phyloP scores from a whole-genome alignment of 2,329 filamentous ascomycete genomes.

The Exophiala sideris region DNA sequence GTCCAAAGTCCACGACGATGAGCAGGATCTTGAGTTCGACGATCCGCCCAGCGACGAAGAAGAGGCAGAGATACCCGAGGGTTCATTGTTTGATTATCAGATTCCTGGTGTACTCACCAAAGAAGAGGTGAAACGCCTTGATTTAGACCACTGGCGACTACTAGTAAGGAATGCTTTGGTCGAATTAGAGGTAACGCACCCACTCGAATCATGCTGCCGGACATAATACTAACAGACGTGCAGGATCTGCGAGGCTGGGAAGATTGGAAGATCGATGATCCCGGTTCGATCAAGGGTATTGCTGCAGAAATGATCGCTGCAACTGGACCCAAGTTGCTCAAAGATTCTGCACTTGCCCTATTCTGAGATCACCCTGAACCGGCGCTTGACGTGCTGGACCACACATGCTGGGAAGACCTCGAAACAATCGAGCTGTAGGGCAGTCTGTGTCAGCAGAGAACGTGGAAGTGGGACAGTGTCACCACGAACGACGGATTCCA shows the following conservation, averaged over 20 bases:
- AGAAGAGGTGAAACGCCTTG: slow-evolving; percentile 40
- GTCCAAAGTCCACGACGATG: slow-evolving; percentile 20
- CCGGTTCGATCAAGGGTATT: slow-evolving; percentile 46
- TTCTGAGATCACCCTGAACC: slow-evolving; percentile 14
- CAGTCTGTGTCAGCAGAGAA: too few relatives aligned
- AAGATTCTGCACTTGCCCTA: slow-evolving; percentile 27
- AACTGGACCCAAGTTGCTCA: slow-evolving; percentile 43
- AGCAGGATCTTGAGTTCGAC: slow-evolving; percentile 29
- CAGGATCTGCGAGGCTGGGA: slow-evolving; percentile 50
- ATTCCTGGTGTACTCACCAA: slow-evolving; percentile 47
- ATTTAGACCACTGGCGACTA: slow-evolving; percentile 44
- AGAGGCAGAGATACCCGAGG: slow-evolving; percentile 31
- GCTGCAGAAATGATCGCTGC: slow-evolving; percentile 46
- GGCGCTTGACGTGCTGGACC: neutral
- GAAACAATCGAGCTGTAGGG: too few relatives aligned
- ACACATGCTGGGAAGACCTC: neutral
- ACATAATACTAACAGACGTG: slow-evolving; percentile 1
- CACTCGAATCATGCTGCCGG: neutral
- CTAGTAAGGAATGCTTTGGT: slow-evolving; percentile 41
- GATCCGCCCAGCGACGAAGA: slow-evolving; percentile 34
- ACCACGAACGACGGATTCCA: too few relatives aligned
- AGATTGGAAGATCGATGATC: slow-evolving; percentile 38
- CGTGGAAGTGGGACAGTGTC: too few relatives aligned
- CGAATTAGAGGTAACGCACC: slow-evolving; percentile 39
- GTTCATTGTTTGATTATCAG: slow-evolving; percentile 43